Percentiles rank a stretch among this genome's conserved stretches.
These are phyloP conservation scores for Blastocystis sp. DNA, from an alignment of 352 stramenopile genomes.

Conservation along the genomic window DNA sequence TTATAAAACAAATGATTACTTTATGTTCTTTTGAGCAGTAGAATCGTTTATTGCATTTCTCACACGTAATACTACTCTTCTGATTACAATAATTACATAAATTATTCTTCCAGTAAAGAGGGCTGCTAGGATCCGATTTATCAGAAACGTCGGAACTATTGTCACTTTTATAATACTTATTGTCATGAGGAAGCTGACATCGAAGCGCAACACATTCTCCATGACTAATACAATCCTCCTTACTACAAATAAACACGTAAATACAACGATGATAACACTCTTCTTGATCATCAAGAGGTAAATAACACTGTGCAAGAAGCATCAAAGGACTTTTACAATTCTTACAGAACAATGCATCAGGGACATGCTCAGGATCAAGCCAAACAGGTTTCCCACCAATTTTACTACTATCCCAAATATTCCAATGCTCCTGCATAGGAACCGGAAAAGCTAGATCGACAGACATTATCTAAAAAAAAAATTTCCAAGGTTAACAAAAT, in stretches of 20 bases:
- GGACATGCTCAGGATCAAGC: conserved; percentile 19
- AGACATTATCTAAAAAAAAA: too few relatives aligned
- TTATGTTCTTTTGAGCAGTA: conserved; percentile 35
- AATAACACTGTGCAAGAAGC: conserved; percentile 30
- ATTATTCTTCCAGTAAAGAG: conserved; percentile 26
- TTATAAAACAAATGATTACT: conserved; percentile 22
- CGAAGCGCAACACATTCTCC: conserved; percentile 7
- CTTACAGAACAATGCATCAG: not conserved
- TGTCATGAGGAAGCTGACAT: conserved; percentile 23
- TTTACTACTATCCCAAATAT: conserved; percentile 29
- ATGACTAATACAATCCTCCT: conserved; percentile 24
- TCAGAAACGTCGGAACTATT: not conserved
- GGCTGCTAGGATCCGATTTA: conserved; percentile 3
- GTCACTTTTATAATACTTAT: conserved; percentile 16
- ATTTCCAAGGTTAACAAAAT: too few relatives aligned
- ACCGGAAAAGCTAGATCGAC: conserved; percentile 34
- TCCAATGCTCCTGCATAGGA: conserved; percentile 16
- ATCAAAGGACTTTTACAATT: conserved; percentile 19
- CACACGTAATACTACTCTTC: conserved; percentile 7
- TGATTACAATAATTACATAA: conserved; percentile 20
- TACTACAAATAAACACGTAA: conserved; percentile 34
- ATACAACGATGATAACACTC: conserved; percentile 29
- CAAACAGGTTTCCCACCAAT: conserved; percentile 30
- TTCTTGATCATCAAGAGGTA: conserved; percentile 12
- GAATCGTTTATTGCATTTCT: conserved; percentile 18